Evolutionary conservation across 257 asterid genomes (phyloP).

Genomic region (Linderniella brevidens): DNA sequence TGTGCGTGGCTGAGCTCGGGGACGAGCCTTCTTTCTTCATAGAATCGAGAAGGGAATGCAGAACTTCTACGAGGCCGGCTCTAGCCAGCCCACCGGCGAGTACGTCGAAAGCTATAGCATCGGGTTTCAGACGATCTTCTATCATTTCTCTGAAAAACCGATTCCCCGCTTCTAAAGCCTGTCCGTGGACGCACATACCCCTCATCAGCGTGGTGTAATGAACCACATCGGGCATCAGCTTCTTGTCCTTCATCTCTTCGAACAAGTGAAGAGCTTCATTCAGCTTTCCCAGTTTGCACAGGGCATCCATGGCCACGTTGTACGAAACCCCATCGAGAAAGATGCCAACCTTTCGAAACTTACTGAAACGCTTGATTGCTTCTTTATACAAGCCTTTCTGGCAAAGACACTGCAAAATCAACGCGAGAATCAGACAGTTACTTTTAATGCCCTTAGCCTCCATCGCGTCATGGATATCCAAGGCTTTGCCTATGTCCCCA

Average conservation of each 20-base stretch:
- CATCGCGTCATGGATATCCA: constrained; percentile 41
- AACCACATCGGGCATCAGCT: constrained; percentile 33
- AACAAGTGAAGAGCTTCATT: constrained; percentile 43
- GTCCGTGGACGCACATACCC: constrained; percentile 39
- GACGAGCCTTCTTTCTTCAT: constrained; percentile 40
- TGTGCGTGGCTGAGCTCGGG: constrained; percentile 42
- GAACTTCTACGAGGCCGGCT: constrained; percentile 25
- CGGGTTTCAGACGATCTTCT: constrained; percentile 37
- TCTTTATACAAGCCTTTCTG: constrained; percentile 28
- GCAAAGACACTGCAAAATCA: constrained; percentile 60
- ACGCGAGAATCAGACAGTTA: constrained; percentile 37
- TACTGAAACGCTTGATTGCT: constrained; percentile 30
- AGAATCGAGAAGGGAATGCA: constrained; percentile 23
- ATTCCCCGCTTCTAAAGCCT: constrained; percentile 29
- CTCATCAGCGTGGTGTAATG: constrained; percentile 64
- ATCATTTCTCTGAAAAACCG: constrained; percentile 39
- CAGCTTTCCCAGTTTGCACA: constrained; percentile 43
- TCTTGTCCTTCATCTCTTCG: constrained; percentile 53
- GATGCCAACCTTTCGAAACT: constrained; percentile 30
- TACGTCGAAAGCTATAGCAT: constrained; percentile 36
- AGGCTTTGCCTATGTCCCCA: constrained; percentile 38
- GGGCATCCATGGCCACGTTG: constrained; percentile 48
- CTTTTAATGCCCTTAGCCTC: constrained; percentile 34
- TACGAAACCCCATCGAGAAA: constrained; percentile 45
- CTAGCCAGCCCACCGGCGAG: constrained; percentile 52